These are phyloP conservation scores for Vanrija humicola DNA, from an alignment of 1,284 basidiomycete species.

Conservation along the genomic window DNA sequence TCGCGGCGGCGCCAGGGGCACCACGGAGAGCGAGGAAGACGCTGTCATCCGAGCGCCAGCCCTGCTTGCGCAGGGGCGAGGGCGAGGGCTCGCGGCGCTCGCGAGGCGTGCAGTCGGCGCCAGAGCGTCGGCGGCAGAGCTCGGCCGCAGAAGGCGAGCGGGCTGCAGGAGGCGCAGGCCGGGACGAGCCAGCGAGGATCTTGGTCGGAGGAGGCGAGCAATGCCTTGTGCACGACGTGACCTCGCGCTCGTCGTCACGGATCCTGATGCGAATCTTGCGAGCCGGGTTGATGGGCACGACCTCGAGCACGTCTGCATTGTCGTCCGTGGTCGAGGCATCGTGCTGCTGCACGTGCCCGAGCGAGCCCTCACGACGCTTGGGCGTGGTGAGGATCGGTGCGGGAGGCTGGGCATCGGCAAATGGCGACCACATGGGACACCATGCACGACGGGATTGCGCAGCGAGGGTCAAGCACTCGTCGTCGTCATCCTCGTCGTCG, in stretches of 20 bases:
- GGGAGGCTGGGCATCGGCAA: neutral
- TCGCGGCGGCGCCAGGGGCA: no score
- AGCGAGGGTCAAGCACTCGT: no score
- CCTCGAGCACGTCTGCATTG: neutral
- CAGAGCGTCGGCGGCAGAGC: constrained; percentile 23
- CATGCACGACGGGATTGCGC: no score
- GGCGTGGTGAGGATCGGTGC: constrained; percentile 10
- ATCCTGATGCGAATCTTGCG: constrained; percentile 11
- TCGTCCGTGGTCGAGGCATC: constrained; percentile 8
- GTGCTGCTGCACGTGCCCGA: neutral
- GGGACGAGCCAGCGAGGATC: neutral
- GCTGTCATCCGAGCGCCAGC: constrained; percentile 12
- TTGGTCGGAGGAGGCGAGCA: constrained; percentile 27
- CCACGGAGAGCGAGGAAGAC: no score
- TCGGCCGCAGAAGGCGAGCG: constrained; percentile 27
- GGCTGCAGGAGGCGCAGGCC: constrained; percentile 27
- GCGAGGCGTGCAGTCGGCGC: neutral
- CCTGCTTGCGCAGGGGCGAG: neutral
- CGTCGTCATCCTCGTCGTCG: neutral
- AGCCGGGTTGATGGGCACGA: neutral
- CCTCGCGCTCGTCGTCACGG: constrained; percentile 5
- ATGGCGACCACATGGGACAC: no score
- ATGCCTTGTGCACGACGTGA: constrained; percentile 21
- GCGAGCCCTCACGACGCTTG: neutral
- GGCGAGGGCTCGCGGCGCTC: neutral